Conservation (phyloP, 2,329 filamentous ascomycete genomes). For the Fusarium liriodendri region DNA sequence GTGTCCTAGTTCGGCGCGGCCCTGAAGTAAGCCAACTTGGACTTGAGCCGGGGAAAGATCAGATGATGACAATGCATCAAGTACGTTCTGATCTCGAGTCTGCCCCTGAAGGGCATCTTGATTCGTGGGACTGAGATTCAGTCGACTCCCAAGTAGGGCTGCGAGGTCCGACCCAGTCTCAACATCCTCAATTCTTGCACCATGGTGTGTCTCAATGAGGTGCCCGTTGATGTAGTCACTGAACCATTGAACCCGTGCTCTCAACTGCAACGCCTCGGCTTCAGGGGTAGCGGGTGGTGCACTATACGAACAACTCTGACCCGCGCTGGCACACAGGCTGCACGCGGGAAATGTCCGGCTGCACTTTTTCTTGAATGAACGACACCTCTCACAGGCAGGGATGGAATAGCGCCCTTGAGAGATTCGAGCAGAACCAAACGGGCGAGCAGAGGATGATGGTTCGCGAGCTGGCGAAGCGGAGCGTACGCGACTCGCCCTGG, state of each 20-base stretch:
- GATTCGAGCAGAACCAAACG: not conserved
- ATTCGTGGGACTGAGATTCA: not conserved
- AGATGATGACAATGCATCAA: not conserved
- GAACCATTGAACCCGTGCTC: not conserved
- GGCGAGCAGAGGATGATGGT: not conserved
- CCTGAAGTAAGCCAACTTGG: not conserved
- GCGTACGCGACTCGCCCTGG: not conserved
- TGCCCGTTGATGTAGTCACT: slow-evolving; percentile 46
- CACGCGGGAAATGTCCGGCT: slow-evolving; percentile 51
- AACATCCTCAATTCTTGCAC: slow-evolving; percentile 42
- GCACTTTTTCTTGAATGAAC: slow-evolving; percentile 55
- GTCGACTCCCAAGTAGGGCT: not conserved
- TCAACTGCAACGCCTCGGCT: not conserved
- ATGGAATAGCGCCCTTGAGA: not conserved
- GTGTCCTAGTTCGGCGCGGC: not conserved
- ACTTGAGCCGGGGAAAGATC: not conserved
- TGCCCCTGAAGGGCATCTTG: not conserved
- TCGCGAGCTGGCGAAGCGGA: not conserved
- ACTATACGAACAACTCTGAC: slow-evolving; percentile 46
- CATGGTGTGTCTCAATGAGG: slow-evolving; percentile 24
- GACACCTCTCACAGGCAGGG: slow-evolving; percentile 51
- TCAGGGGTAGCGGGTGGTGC: slow-evolving; percentile 43
- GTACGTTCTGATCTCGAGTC: not conserved
- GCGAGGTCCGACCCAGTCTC: slow-evolving; percentile 46
- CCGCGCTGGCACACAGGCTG: slow-evolving; percentile 49